phyloP scores from a whole-genome alignment of 768 basidiomycete genomes.

The Mycena venus region DNA sequence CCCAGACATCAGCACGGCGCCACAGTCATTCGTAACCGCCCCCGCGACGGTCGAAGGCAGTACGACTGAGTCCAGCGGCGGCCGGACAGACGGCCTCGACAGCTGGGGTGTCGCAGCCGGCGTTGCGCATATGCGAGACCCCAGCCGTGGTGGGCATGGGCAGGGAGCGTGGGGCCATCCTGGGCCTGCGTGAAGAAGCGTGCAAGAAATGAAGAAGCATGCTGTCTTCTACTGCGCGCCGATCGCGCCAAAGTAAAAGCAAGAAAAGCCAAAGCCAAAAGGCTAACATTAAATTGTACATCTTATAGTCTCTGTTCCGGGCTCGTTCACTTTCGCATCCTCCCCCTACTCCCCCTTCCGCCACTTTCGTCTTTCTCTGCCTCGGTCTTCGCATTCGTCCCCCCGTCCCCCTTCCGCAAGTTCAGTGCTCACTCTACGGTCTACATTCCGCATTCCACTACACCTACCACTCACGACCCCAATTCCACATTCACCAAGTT shows the following conservation, averaged over 20 bases:
- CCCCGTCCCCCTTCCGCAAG: no score
- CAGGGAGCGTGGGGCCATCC: slow-evolving; percentile 40
- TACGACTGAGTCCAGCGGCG: slow-evolving; percentile 65
- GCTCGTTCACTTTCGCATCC: slow-evolving; percentile 19
- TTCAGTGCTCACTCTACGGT: not conserved
- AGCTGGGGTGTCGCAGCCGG: slow-evolving; percentile 61
- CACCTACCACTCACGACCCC: not conserved
- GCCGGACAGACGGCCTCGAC: slow-evolving; percentile 51
- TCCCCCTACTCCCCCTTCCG: slow-evolving; percentile 1
- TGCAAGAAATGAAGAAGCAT: not conserved
- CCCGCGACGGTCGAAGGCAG: slow-evolving; percentile 68
- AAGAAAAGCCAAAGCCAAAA: not conserved
- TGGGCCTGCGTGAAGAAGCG: slow-evolving; percentile 24
- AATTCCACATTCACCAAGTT: slow-evolving; percentile 35
- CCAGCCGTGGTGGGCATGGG: slow-evolving; percentile 42
- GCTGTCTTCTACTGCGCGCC: not conserved
- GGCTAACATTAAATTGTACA: slow-evolving; percentile 26
- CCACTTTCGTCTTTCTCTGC: no score
- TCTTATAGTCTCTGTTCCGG: slow-evolving; percentile 9
- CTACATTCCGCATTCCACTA: slow-evolving; percentile 14
- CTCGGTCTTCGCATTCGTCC: no score
- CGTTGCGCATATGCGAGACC: slow-evolving; percentile 38
- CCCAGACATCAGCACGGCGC: slow-evolving; percentile 78
- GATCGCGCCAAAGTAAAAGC: not conserved
- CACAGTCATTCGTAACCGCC: slow-evolving; percentile 77